These are phyloP conservation scores for Erodium moschatum DNA, from an alignment of 441 rosid species.

Conservation along the genomic window DNA sequence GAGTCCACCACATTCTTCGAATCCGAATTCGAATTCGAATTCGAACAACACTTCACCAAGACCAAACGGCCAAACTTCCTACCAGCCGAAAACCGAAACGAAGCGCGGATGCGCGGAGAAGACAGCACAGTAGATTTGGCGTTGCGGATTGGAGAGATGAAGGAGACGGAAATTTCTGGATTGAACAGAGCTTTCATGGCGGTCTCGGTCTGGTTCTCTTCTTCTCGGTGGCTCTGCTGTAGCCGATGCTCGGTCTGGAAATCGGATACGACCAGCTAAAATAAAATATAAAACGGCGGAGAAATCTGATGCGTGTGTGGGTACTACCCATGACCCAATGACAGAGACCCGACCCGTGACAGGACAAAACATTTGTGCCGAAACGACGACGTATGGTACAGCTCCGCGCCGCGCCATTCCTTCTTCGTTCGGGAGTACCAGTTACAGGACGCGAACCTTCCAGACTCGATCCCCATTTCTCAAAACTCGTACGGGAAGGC, in stretches of 20 bases:
- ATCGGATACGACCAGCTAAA: constrained; percentile 2
- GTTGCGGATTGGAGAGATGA: constrained; percentile 25
- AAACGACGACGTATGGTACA: not conserved
- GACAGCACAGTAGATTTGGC: constrained; percentile 19
- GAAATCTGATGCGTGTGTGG: not conserved
- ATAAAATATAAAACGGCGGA: constrained; percentile 1
- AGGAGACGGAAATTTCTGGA: constrained; percentile 29
- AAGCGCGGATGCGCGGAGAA: constrained; percentile 13
- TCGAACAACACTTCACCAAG: not conserved
- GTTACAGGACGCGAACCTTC: not conserved
- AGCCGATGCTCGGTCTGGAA: too few species aligned
- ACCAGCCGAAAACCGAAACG: constrained; percentile 25
- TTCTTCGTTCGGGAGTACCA: not conserved
- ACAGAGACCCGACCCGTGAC: too few species aligned
- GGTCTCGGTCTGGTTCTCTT: not conserved
- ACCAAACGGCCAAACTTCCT: constrained; percentile 18
- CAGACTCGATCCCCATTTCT: not conserved
- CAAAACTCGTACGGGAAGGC: not conserved
- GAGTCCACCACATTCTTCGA: constrained; percentile 38
- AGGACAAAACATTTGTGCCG: too few species aligned
- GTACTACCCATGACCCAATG: too few species aligned
- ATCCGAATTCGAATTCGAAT: not conserved
- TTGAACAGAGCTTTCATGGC: constrained; percentile 55
- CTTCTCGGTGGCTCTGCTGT: not conserved
- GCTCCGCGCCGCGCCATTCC: not conserved